Percentiles rank a stretch among this genome's conserved stretches.
Evolutionary conservation across 208 protist genomes (phyloP).

Genomic region (Herpetomonas samuelpessoai): DNA sequence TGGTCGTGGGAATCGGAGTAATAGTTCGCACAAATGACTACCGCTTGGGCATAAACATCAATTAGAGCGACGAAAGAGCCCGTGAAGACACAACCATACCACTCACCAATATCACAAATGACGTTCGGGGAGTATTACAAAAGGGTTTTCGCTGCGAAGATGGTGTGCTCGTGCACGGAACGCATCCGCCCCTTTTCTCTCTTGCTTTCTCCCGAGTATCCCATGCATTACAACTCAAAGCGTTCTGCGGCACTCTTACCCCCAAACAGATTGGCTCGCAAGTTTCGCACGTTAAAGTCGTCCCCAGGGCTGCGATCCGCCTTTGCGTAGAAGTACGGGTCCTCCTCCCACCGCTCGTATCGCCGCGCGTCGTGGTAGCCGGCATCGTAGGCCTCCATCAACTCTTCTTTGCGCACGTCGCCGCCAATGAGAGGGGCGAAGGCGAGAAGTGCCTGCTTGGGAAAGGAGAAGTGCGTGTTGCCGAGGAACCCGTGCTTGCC

Average conservation of each 20-base stretch:
- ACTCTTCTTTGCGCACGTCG: conserved; percentile 39
- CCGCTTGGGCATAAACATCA: too few relatives aligned
- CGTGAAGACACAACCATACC: too few relatives aligned
- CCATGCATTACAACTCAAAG: conserved; percentile 56
- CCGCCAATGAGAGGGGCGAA: conserved; percentile 68
- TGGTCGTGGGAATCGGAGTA: too few relatives aligned
- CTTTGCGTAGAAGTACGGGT: conserved; percentile 88
- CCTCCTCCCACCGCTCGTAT: conserved; percentile 91
- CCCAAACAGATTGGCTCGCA: conserved; percentile 81
- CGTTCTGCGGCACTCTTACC: conserved; percentile 54
- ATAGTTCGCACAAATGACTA: too few relatives aligned
- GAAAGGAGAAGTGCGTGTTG: conserved; percentile 81
- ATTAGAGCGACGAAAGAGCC: too few relatives aligned
- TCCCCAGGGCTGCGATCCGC: conserved; percentile 75
- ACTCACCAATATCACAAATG: too few relatives aligned
- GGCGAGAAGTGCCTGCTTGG: conserved; percentile 62
- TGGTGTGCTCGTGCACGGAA: too few relatives aligned
- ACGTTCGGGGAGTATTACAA: too few relatives aligned
- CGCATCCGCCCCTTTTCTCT: too few relatives aligned
- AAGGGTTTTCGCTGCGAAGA: too few relatives aligned
- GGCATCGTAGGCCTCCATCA: conserved; percentile 81
- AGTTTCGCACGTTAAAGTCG: conserved; percentile 77
- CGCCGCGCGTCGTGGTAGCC: conserved; percentile 84
- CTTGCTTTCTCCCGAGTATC: too few relatives aligned
- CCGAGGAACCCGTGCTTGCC: conserved; percentile 79